These are phyloP conservation scores for Colletotrichum tanaceti DNA, from an alignment of 2,329 filamentous ascomycete species.

Conservation along the genomic window DNA sequence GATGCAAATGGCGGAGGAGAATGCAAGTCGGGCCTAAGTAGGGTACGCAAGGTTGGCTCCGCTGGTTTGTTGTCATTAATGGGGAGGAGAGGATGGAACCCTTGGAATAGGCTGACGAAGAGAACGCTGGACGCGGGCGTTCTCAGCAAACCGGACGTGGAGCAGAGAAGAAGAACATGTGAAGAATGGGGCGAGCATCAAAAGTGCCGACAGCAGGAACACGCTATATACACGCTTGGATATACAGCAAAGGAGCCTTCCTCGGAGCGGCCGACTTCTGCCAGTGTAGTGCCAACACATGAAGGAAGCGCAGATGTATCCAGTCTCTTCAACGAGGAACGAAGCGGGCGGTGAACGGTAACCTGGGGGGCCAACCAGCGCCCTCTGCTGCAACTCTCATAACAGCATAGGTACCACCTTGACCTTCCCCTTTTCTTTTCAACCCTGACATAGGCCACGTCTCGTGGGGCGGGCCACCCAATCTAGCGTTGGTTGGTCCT, in stretches of 20 bases:
- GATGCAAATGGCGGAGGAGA: constrained; percentile 52
- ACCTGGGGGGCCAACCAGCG: background rate
- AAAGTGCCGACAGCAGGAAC: background rate
- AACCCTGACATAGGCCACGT: constrained; percentile 3
- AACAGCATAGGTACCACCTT: background rate
- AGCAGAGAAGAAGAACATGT: background rate
- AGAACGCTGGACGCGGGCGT: background rate
- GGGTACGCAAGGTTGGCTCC: background rate
- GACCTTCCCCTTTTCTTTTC: background rate
- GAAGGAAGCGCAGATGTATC: background rate
- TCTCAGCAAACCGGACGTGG: background rate
- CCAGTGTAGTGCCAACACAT: background rate
- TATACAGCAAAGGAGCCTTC: background rate
- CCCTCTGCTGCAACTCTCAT: background rate
- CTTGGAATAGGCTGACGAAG: background rate
- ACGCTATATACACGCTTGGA: background rate
- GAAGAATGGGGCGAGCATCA: background rate
- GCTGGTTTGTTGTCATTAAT: background rate
- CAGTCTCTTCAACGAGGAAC: background rate
- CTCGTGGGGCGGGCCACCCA: constrained; percentile 2
- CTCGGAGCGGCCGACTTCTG: background rate
- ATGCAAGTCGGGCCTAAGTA: constrained; percentile 2
- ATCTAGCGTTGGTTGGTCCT: constrained; percentile 9
- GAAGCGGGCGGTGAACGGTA: background rate
- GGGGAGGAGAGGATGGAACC: background rate